Base-by-base conservation (phyloP, 179 eudicot genomes). In the Nepenthes alata region DNA sequence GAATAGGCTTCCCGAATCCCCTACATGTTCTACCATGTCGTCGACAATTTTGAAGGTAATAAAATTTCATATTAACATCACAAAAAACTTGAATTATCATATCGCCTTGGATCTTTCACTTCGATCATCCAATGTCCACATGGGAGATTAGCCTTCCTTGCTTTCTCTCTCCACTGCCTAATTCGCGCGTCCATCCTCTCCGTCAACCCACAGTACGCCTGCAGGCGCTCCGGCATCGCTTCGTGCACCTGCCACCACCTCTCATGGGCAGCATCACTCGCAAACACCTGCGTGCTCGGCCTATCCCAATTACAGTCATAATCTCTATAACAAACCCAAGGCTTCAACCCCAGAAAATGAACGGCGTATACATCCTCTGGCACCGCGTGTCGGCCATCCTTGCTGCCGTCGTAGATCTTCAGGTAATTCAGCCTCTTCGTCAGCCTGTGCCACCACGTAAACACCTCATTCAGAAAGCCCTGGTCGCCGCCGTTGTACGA, bases 401-500 rank as follows among this genome's bases (percentile, higher is more conserved):
- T 53, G 25, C 53, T 37, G 2, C 54, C 37, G 3, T 38, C 51
- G 11, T 79, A 83, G 2, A 75, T 63, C 71, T 85, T 90, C 53
- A 90, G 47, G 34, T 60, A 71, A 52, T 79, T 88, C 2, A 78
- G 45, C 58, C 61, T 78, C 2, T 41, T 15, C 0, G 87, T 85
- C 37, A 75, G 60, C 35, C 95, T 72, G 12, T 87, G 97, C 97
- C 97, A 90, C 97, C 93, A 88, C 0, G 83, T 63, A 8, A 87
- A 72, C 52, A 83, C 75, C 66, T 90, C 95, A 11, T 90, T 90
- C 0, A 90, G 59, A 59, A 75, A 90, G 1, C 97, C 97, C 11
- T 90, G 97, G 15, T 90, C 95, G 0, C 95, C 95, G 0, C 93
- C 97, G 37, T 90, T 85, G 54, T 90, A 90, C 0, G 97, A 85